These are phyloP conservation scores for Amyloporia xantha DNA, from an alignment of 768 basidiomycete species.

Conservation along the genomic window DNA sequence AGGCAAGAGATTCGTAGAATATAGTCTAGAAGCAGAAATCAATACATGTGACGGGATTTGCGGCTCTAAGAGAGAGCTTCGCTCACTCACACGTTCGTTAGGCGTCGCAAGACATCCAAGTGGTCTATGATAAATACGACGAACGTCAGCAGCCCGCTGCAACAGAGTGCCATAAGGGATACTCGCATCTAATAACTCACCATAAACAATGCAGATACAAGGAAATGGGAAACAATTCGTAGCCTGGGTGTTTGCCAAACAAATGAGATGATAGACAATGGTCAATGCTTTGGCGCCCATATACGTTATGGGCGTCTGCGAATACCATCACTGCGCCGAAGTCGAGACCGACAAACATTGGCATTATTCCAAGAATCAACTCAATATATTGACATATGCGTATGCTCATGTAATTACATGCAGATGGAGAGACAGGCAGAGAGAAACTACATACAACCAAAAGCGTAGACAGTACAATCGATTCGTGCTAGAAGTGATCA, in stretches of 20 bases:
- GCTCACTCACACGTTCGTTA: not conserved
- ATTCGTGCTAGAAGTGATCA: conserved; percentile 67
- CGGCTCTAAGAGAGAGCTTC: no score
- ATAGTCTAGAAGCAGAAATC: not conserved
- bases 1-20: not conserved
- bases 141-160: not conserved
- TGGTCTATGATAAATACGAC: not conserved
- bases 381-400: no score
- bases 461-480: not conserved
- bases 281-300: no score
- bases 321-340: no score
- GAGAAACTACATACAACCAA: not conserved
- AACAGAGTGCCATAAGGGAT: not conserved
- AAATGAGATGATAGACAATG: no score
- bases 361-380: no score
- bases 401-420: not conserved
- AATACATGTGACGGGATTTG: not conserved
- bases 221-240: not conserved
- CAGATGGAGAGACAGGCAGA: not conserved
- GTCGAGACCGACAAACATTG: no score
- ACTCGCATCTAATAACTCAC: conserved; percentile 3
- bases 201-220: conserved; percentile 9
- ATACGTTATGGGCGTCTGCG: no score
- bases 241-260: no score
- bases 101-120: not conserved